Base-by-base conservation (phyloP, 2,329 filamentous ascomycete genomes). In the Stemphylium vesicarium region DNA sequence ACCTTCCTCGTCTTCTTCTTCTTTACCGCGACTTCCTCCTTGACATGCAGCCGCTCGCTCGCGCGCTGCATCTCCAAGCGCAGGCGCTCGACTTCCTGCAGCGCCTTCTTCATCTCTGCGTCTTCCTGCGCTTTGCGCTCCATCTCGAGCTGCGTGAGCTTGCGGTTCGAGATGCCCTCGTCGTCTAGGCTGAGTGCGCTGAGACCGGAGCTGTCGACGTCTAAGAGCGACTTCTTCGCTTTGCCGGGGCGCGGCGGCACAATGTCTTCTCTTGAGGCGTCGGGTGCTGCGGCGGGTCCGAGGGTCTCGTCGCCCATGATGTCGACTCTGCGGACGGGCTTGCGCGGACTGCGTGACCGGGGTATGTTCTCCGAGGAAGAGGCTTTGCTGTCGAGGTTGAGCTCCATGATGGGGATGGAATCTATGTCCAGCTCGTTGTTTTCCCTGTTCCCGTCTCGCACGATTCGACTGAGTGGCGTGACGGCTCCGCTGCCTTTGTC, bases 321-420 rank as follows among this genome's bases (percentile, higher is more conserved):
- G 50, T 81, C 79, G 2, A 77, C 74, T 42, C 73, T 72, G 15
- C 72, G 71, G 0, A 72, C 60, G 10, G 74, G 72, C 37, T 63
- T 66, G 18, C 71, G 68, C 6, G 70, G 68, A 47, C 67, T 73
- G 18, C 68, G 55, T 15, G 66, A 56, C 13, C 70, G 59, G 13
- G 59, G 57, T 13, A 64, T 22, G 15, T 65, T 54, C 31, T 67
- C 64, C 4, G 56, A 60, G 5, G 58, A 65, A 44, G 64, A 59
- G 2, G 50, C 59, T 22, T 53, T 61, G 22, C 56, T 62, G 33
- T 88, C 87, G 7, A 97, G 83, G 58, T 96, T 88, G 41, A 99
- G 82, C 71, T 96, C 88, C 87, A 99, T 95, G 67, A 99, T 94
- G 2, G 95, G 95, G 66, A 99, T 99, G 2, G 91, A 86, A 75